phyloP scores from a whole-genome alignment of 371 early-diverging fungal genomes.

The Circinella umbellata region DNA sequence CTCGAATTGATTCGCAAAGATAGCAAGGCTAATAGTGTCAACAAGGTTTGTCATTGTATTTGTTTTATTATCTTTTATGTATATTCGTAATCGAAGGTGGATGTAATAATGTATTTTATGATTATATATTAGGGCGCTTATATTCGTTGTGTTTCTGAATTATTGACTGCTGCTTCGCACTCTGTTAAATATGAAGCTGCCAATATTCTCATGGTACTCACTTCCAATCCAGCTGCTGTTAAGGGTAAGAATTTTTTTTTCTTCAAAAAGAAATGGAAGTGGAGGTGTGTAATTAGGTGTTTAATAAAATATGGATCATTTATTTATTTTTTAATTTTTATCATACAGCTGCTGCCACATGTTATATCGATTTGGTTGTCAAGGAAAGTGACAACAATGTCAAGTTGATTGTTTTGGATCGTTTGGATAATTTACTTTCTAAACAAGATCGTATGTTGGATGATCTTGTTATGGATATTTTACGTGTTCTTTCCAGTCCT shows the following conservation, averaged over 20 bases:
- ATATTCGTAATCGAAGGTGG: not conserved
- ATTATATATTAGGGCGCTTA: conserved; percentile 68
- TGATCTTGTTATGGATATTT: conserved; percentile 91
- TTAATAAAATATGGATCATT: too few species aligned
- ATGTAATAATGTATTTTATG: not conserved
- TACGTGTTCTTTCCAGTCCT: conserved; percentile 61
- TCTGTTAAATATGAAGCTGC: conserved; percentile 98
- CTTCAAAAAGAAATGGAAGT: not conserved
- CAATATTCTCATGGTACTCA: conserved; percentile 84
- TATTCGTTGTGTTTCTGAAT: conserved; percentile 86
- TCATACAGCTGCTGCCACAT: conserved; percentile 78
- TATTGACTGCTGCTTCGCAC: conserved; percentile 79
- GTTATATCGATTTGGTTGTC: conserved; percentile 87
- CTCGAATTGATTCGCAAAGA: conserved; percentile 96
- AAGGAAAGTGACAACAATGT: conserved; percentile 98
- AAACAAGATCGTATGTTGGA: conserved; percentile 89
- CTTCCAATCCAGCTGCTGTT: conserved; percentile 88
- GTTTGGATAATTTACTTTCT: conserved; percentile 82
- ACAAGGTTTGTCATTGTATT: conserved; percentile 65
- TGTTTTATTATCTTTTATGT: not conserved
- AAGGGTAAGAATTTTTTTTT: conserved; percentile 61
- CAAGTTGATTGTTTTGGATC: conserved; percentile 94
- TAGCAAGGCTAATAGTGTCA: conserved; percentile 73
- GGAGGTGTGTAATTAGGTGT: too few species aligned
- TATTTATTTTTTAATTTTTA: too few species aligned